Conservation (phyloP, 768 basidiomycete species). For the Tylopilus sp. region DNA sequence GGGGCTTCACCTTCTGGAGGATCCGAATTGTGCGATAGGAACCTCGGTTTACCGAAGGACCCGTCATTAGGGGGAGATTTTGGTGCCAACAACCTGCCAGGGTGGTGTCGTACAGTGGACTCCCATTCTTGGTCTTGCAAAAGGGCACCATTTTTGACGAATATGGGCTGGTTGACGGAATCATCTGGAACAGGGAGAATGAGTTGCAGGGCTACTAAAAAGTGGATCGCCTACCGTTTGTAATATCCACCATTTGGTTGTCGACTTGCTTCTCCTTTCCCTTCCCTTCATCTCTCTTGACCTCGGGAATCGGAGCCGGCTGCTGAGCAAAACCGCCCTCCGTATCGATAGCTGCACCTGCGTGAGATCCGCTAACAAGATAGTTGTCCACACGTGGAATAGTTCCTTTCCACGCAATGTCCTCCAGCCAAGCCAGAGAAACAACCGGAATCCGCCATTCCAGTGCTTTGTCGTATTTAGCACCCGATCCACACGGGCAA, state of each 20-base stretch:
- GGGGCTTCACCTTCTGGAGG: conserved; percentile 12
- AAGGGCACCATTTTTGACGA: conserved; percentile 19
- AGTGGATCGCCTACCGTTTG: conserved; percentile 30
- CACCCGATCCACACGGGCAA: conserved; percentile 65
- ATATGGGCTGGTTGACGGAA: conserved; percentile 8
- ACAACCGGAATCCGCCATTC: conserved; percentile 82
- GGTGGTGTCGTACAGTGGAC: neutral
- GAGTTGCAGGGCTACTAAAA: neutral
- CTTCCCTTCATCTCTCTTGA: conserved; percentile 26
- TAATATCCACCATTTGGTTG: conserved; percentile 34
- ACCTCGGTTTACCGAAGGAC: conserved; percentile 35
- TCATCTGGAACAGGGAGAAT: conserved; percentile 5
- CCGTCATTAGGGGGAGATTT: neutral
- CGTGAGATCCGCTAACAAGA: conserved; percentile 28
- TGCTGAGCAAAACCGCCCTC: conserved; percentile 25
- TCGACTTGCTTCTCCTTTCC: conserved; percentile 33
- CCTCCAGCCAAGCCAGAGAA: conserved; percentile 63
- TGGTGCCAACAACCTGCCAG: neutral
- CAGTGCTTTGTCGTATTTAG: conserved; percentile 73
- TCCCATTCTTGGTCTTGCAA: conserved; percentile 18
- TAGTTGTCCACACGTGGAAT: conserved; percentile 39
- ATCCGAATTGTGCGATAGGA: conserved; percentile 26
- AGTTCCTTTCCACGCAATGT: conserved; percentile 50
- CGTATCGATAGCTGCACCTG: conserved; percentile 38
- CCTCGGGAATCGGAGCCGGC: conserved; percentile 2